Evolutionary conservation across 2,329 filamentous ascomycete species (phyloP), one percentile per base, ranked within the genome.

Genomic region (Alternaria arbusti): DNA sequence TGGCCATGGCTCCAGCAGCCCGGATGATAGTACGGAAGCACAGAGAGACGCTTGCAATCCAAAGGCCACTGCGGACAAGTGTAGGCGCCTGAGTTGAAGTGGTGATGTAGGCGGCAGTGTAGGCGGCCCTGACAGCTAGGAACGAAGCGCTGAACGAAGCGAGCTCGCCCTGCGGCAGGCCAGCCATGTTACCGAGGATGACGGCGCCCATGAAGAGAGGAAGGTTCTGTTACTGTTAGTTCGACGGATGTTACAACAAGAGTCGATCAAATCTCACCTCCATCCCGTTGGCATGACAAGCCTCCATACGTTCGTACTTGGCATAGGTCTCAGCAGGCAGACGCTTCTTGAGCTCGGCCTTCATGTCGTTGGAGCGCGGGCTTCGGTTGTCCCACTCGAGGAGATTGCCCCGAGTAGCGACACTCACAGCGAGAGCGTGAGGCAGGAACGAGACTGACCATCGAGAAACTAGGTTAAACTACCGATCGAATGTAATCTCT

Each of bases 251-350:
- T n/a, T 6, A 15, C 25, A 23, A 13, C 9, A 17, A 12, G 11
- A 17, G 7, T 26, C 45, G 17, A 25, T 22, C 23, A 30, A 44
- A 3, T 54, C 59, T 44, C 13, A 67, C 67, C 57, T 86, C 83
- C 64, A 84, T 75, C 26, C 79, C 78, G 67, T 85, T 85, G 26
- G 79, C 74, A 64, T 84, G 82, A 32, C 82, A 84, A 6, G 81
- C 77, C 62, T 83, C 79, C 22, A 80, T 76, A 44, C 84, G 82
- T 72, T 85, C 82, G 56, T 79, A 85, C 8, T 72, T 76, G 12
- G 77, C 80, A 64, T 79, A 83, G 6, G 71, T 73, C 13, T 78
- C 74, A 1, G 78, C 66, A 10, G 78, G 70, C 3, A 83, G 74
- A 6, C 73, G 70, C 51, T 81, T 76, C 61, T 79, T 78, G 54